Conservation (phyloP, 129 eudicot genomes). For the carrot (Daucus carota) region DH1_v3.0 NC_030381.2:37560001-37560500, state of each 20-base stretch:
- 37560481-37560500: no score
- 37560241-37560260: background rate
- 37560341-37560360: background rate
- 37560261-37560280: background rate
- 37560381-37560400: background rate
- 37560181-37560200: background rate
- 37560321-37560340: background rate
- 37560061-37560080: no score
- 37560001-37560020: no score
- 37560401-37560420: background rate
- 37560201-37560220: background rate
- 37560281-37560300: constrained; percentile 6
- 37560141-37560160: background rate
- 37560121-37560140: background rate
- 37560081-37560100: no score
- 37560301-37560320: background rate
- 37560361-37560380: background rate
- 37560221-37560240: background rate
- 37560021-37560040: no score
- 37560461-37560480: background rate
- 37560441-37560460: background rate
- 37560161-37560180: background rate
- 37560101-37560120: background rate
- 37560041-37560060: no score
- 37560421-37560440: background rate